A percentile compares a stretch with the other conserved stretches of the same genome.
Evolutionary conservation across 768 basidiomycete genomes (phyloP).

Genomic region (Galerina sulciceps): DNA sequence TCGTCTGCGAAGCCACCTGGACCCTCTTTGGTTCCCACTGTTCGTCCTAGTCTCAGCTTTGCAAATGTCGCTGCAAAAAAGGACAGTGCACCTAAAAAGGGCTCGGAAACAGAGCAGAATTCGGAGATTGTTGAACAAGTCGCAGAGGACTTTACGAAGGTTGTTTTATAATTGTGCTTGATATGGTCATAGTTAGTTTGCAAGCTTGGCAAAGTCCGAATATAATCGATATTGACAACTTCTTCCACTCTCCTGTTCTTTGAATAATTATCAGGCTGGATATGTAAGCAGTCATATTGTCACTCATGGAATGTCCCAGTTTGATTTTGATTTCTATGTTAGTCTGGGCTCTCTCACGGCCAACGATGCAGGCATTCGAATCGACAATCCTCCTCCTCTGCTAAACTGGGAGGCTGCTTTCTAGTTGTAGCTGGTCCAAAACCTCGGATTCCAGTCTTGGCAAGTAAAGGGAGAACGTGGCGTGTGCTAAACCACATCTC

Average conservation of each 20-base stretch:
- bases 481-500: slow-evolving; percentile 3
- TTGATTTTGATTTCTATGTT: slow-evolving; percentile 8
- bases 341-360: slow-evolving; percentile 28
- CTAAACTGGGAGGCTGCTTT: slow-evolving; percentile 1
- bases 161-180: slow-evolving; percentile 2
- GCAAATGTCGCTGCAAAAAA: slow-evolving; percentile 73
- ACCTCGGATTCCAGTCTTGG: neutral
- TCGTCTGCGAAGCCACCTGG: slow-evolving; percentile 31
- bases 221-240: too few relatives aligned
- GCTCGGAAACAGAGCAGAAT: slow-evolving; percentile 19
- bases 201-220: too few relatives aligned
- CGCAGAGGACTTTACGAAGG: slow-evolving; percentile 18
- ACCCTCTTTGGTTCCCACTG: slow-evolving; percentile 46
- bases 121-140: slow-evolving; percentile 12
- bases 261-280: neutral
- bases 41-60: slow-evolving; percentile 81
- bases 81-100: slow-evolving; percentile 29
- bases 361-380: slow-evolving; percentile 22
- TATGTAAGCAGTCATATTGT: neutral
- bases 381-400: slow-evolving; percentile 15
- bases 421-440: neutral
- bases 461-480: slow-evolving; percentile 5
- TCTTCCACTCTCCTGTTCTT: neutral
- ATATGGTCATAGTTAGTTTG: too few relatives aligned
- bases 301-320: too few relatives aligned